Base-by-base conservation (phyloP, 139 green algal genomes). In the Ettlia oleoabundans region DNA sequence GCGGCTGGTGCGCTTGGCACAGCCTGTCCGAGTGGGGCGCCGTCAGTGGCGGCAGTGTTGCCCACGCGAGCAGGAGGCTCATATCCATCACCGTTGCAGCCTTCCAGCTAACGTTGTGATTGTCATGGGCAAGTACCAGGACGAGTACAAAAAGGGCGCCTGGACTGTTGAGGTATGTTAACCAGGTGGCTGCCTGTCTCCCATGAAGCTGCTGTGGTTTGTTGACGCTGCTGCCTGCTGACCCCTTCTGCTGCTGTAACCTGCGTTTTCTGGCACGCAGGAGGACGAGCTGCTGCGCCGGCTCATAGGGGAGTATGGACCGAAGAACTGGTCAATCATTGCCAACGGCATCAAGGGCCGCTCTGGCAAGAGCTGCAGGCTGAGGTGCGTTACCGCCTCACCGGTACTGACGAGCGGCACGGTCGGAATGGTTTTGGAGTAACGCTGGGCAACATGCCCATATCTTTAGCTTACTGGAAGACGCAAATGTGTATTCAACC, bases 271-370 rank as follows among this genome's bases (percentile, higher is more conserved):
- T 42, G 6, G 43, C 28, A 52, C 53, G 76, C 89, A 97, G 93
- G 94, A 97, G 83, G 94, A 97, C 52, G 85, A 89, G 6, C 43
- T 86, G 42, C 78, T 97, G 30, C 79, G 75, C 19, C 35, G 67
- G 30, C 61, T 96, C 0, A 92, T 97, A 3, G 65, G 68, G 8
- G 79, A 90, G 55, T 88, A 92, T 38, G 94, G 94, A 1, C 47
- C 92, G 2, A 92, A 90, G 58, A 95, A 97, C 72, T 98, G 95
- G 95, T 87, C 81, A 32, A 53, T 94, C 4, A 95, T 98, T n/a
- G 95, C 95, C 2, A 62, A 87, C 15, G 88, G 86, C n/a, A 91
- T 98, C 41, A 85, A 84, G 18, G 95, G 94, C 0, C 91, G 95
- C 18, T 92, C 84, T 2, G 93, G 93, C 67, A 98, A 98, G 84